Base-by-base conservation (phyloP, 2,329 filamentous ascomycete genomes). In the Penicillium brevicompactum region DNA sequence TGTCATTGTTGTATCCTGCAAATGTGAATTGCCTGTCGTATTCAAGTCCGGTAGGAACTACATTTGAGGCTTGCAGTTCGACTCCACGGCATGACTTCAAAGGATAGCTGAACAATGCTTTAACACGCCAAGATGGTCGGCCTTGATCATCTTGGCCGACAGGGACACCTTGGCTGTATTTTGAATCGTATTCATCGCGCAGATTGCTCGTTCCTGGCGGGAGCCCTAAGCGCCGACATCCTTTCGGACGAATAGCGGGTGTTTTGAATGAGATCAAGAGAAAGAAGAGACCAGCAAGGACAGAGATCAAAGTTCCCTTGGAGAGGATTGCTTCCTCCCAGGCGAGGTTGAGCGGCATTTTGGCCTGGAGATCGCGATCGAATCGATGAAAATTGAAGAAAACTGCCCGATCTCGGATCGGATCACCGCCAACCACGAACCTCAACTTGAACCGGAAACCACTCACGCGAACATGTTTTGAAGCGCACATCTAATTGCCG, bases 11-110 rank as follows among this genome's bases (percentile, higher is more conserved):
- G 40, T 79, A 71, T 71, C 92, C 88, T 1, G 89, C 91, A 69
- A 97, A 90, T 46, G 86, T 88, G 77, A 92, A 96, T 63, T 93
- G 84, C 5, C 91, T 85, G 74, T 97, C 92, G 72, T 88, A 89
- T 69, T 88, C 83, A 53, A 96, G 80, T 2, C 92, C 91, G 2
- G 84, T 84, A 5, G 84, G 77, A 44, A 90, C 74, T 14, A 94
- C 81, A 51, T 84, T 82, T 56, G 84, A 84, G 57, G 81, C 76
- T 49, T 83, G 76, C 45, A 96, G 74, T 74, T 94, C 90, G 51
- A 96, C 85, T 27, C 88, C 89, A 53, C 78, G 80, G 71, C 91
- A 96, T 53, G 89, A 91, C 76, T 95, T 93, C 71, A 96, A 76
- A 1, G 92, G 92, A 71, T 94, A 93, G 56, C 92, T 82, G 76